Evolutionary conservation across 257 asterid genomes (phyloP).

Genomic region (Penstemon barbatus): DNA sequence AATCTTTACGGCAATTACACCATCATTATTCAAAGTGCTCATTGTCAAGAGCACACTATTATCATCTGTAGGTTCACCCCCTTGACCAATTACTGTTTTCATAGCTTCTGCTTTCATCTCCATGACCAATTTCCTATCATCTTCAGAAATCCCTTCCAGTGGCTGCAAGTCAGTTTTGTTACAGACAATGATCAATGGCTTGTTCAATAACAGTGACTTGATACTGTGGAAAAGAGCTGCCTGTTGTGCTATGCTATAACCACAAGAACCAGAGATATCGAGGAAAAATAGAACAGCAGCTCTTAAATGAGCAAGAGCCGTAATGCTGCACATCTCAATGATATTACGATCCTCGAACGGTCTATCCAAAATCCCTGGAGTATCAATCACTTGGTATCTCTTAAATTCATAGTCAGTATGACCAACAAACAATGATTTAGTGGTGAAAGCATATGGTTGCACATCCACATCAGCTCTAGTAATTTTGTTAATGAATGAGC

Average conservation of each 20-base stretch:
- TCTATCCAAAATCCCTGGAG: conserved; percentile 93
- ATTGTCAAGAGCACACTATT: conserved; percentile 73
- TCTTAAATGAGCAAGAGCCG: conserved; percentile 94
- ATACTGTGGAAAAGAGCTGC: conserved; percentile 96
- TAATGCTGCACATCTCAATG: conserved; percentile 97
- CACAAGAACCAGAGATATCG: conserved; percentile 94
- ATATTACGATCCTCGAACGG: conserved; percentile 98
- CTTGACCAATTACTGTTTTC: conserved; percentile 86
- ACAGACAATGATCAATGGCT: conserved; percentile 82
- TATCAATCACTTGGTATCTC: conserved; percentile 94
- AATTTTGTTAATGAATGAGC: conserved; percentile 90
- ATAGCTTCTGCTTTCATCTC: conserved; percentile 94
- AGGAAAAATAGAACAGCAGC: conserved; percentile 94
- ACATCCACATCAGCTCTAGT: conserved; percentile 97
- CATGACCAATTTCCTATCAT: conserved; percentile 73
- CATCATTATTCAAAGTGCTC: conserved; percentile 91
- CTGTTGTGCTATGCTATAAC: conserved; percentile 88
- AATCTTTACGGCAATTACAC: conserved; percentile 86
- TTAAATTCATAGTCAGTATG: conserved; percentile 89
- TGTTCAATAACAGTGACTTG: conserved; percentile 88
- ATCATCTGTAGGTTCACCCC: conserved; percentile 74
- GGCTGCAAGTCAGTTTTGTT: conserved; percentile 95
- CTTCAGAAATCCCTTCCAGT: conserved; percentile 72
- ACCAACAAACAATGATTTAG: conserved; percentile 91
- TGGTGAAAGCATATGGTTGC: conserved; percentile 96